Evolutionary conservation across 495 filamentous ascomycete genomes (phyloP), one percentile per base, ranked within the genome.

Genomic region (Venustampulla echinocandica): DNA sequence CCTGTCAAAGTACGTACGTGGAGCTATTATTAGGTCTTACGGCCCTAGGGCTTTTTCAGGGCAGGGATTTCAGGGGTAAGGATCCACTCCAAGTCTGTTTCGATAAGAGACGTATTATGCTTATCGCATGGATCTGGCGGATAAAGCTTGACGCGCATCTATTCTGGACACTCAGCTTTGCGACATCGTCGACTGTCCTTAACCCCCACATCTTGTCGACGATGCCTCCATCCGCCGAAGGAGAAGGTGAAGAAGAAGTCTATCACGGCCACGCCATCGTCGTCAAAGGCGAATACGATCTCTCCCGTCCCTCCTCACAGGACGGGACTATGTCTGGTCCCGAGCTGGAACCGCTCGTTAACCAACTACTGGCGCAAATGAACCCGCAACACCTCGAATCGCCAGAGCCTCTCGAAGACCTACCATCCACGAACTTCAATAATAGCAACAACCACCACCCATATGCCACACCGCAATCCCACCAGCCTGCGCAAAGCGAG

Each of bases 181-280:
- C 33, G 25, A 42, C 42, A 24, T 43, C 39, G 11, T 11, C 2
- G 17, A 40, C 11, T 18, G 17, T 35, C 1, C 15, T 11, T 21
- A n/a, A 33, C 20, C 33, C n/a, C 41, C 9, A 17, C 38, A 37
- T 34, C 41, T 32, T 11, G 10, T 15, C 32, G 46, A 47, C 37
- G 30, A 53, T 58, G 56, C 48, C 52, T 30, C 46, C 53, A 11
- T 34, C 24, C 5, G 39, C 49, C 18, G 42, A 46, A 20, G 51
- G 46, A 17, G 39, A 48, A 22, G 42, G 30, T 27, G 43, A 50
- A 18, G n/a, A n/a, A n/a, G n/a, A n/a, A n/a, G n/a, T n/a, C n/a
- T 44, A 34, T 39, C 42, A 51, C 24, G 44, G 42, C 28, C 46
- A 54, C 32, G 49, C 49, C 14, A 62, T 54, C 24, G 49, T 52